Conservation (phyloP, 1,139 yeast species). For the Candida anutae region DNA sequence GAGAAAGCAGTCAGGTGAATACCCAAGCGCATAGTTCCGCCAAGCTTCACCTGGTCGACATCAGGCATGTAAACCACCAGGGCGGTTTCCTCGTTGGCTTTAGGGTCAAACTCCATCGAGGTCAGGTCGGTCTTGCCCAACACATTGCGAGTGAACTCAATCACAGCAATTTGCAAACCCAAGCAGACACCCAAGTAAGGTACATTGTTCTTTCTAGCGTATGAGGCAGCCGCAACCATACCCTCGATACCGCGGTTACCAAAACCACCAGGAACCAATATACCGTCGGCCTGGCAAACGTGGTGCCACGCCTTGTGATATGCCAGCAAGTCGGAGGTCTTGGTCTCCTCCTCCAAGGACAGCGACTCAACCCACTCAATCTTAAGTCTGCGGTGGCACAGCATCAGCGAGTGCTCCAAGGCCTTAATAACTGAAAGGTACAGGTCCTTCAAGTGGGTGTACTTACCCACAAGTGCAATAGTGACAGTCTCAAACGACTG, state of each 20-base stretch:
- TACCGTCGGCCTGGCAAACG: slow-evolving; percentile 93
- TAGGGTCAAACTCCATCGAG: slow-evolving; percentile 77
- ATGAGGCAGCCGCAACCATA: slow-evolving; percentile 93
- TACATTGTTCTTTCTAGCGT: slow-evolving; percentile 91
- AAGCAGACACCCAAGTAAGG: slow-evolving; percentile 97
- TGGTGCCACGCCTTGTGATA: slow-evolving; percentile 95
- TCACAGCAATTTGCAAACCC: slow-evolving; percentile 95
- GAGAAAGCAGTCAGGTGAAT: slow-evolving; percentile 83
- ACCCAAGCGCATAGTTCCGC: slow-evolving; percentile 99
- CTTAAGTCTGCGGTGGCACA: slow-evolving; percentile 73
- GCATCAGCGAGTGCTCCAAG: slow-evolving; percentile 90
- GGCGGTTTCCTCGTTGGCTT: slow-evolving; percentile 54
- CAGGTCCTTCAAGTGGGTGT: slow-evolving; percentile 91
- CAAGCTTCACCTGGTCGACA: slow-evolving; percentile 89
- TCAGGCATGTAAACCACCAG: slow-evolving; percentile 98
- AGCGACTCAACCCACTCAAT: slow-evolving; percentile 96
- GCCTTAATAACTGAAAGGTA: slow-evolving; percentile 93
- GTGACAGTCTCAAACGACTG: slow-evolving; percentile 79
- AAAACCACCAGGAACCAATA: slow-evolving; percentile 97
- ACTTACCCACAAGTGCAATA: slow-evolving; percentile 95
- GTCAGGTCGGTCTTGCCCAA: slow-evolving; percentile 64
- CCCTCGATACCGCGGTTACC: slow-evolving; percentile 98
- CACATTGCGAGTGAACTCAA: slow-evolving; percentile 83
- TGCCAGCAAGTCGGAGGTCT: slow-evolving; percentile 55
- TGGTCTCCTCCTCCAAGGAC: slow-evolving; percentile 72